A percentile compares a stretch with the other conserved stretches of the same genome.
Evolutionary conservation across 2,329 filamentous ascomycete genomes (phyloP).

Genomic region (Seiridium unicorne): DNA sequence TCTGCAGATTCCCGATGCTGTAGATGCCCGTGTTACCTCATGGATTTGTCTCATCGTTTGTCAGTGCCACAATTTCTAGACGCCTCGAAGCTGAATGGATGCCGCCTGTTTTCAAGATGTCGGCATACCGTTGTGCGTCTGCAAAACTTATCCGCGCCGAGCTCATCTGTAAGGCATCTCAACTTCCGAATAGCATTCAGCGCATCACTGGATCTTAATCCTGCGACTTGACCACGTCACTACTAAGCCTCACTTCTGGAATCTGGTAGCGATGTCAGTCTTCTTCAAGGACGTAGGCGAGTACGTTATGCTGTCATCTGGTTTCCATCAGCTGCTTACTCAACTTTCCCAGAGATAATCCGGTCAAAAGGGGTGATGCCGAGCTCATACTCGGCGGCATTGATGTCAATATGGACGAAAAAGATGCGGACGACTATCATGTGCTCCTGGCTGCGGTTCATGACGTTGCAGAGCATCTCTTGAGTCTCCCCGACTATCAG

Average conservation of each 20-base stretch:
- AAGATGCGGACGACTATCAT: background rate
- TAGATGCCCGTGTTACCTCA: background rate
- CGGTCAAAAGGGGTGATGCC: background rate
- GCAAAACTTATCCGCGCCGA: too few relatives aligned
- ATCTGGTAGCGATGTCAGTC: background rate
- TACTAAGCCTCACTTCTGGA: too few relatives aligned
- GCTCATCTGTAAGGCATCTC: too few relatives aligned
- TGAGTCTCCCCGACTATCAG: conserved; percentile 44
- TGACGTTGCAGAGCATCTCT: conserved; percentile 45
- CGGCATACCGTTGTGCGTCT: too few relatives aligned
- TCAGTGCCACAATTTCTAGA: background rate
- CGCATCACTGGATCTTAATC: too few relatives aligned
- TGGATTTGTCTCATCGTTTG: background rate
- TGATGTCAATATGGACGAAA: background rate
- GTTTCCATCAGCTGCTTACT: background rate
- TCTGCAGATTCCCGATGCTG: too few relatives aligned
- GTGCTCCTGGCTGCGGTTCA: conserved; percentile 49
- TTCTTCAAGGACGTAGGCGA: background rate
- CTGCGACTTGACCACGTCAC: too few relatives aligned
- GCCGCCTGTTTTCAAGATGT: too few relatives aligned
- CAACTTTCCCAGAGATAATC: background rate
- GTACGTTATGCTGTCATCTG: background rate
- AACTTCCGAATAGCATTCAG: too few relatives aligned
- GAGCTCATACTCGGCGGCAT: background rate
- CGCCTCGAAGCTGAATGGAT: background rate